A percentile compares a stretch with the other conserved stretches of the same genome.
These are phyloP conservation scores for Globisporangium sylvaticum DNA, from an alignment of 352 stramenopile genomes.

Conservation along the genomic window DNA sequence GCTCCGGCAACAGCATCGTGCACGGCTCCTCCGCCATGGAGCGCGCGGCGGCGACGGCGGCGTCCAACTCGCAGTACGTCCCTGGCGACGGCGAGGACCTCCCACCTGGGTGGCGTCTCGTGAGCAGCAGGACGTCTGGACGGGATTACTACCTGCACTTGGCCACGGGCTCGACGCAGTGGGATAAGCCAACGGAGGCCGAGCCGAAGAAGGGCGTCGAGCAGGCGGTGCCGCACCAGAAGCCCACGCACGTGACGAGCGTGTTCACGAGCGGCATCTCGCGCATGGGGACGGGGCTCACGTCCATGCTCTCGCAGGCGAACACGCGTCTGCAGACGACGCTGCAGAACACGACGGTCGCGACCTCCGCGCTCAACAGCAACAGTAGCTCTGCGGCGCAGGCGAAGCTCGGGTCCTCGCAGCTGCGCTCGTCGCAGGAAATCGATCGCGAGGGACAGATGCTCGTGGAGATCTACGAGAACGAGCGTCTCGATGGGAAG, in stretches of 20 bases:
- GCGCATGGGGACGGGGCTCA: conserved; percentile 57
- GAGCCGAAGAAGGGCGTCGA: conserved; percentile 41
- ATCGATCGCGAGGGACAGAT: conserved; percentile 67
- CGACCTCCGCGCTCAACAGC: conserved; percentile 12
- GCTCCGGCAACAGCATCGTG: conserved; percentile 34
- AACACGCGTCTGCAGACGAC: conserved; percentile 71
- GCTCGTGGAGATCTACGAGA: conserved; percentile 83
- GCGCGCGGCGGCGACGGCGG: conserved; percentile 31
- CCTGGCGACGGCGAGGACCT: conserved; percentile 29
- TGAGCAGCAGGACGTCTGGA: conserved; percentile 62
- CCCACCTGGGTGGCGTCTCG: conserved; percentile 58
- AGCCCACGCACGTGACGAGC: conserved; percentile 21
- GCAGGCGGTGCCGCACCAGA: conserved; percentile 14
- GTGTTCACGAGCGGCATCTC: conserved; percentile 67
- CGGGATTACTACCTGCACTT: conserved; percentile 75
- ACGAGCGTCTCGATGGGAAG: conserved; percentile 80
- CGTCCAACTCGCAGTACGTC: conserved; percentile 29
- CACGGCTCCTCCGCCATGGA: conserved; percentile 35
- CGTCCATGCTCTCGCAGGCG: conserved; percentile 60
- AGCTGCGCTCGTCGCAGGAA: conserved; percentile 49
- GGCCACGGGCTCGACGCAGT: conserved; percentile 59
- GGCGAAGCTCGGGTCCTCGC: conserved; percentile 32
- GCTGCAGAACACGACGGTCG: conserved; percentile 43
- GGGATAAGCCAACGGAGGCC: conserved; percentile 57
- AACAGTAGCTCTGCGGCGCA: conserved; percentile 15